Base-by-base conservation (phyloP, 176 grass and related monocot species). In the Poa pratensis region DNA sequence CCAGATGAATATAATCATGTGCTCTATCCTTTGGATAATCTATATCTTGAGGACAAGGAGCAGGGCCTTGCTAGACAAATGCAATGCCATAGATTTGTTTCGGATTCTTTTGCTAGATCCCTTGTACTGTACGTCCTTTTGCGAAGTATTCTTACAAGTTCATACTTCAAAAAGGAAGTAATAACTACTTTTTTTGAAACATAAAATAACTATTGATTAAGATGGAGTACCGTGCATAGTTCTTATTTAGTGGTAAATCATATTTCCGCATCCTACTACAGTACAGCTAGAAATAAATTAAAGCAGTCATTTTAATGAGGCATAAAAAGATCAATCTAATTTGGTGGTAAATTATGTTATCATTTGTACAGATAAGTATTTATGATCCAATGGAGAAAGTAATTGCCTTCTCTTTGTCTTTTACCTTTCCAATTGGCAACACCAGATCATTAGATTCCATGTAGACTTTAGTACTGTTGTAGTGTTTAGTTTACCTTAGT, bases 211-310 rank as follows among this genome's bases (percentile, higher is more conserved):
- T 37, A 37, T 59, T 40, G 24, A 75, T 51, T 68, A 48, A 48
- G 17, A 50, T 45, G 66, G 14, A 72, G 28, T 72, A 63, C 43
- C 30, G 67, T 69, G 9, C 9, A 26, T 45, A 62, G 10, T 79
- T 81, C 43, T 35, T 75, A 45, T 77, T 51, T 83, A 20, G 54
- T 72, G 30, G 45, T 28, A 73, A 50, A 49, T 53, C n/a, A 16
- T 23, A 5, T 37, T 37, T 37, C 5, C 3, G 22, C 12, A 34
- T 63, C 10, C 61, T 67, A n/a, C 60, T 66, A 61, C 26, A 66
- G 1, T 76, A 14, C 20, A 34, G 2, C 16, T 27, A 17, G n/a
- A 62, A 43, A 18, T 69, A 50, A 18, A 22, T 20, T 39, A 3
- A 26, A 24, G 28, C 28, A 53, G 62, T 53, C 5, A 53, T 17